Percentiles rank a stretch among this genome's conserved stretches.
Evolutionary conservation across 106 monocot genomes (phyloP).

Genomic region (Allium cepa): DNA sequence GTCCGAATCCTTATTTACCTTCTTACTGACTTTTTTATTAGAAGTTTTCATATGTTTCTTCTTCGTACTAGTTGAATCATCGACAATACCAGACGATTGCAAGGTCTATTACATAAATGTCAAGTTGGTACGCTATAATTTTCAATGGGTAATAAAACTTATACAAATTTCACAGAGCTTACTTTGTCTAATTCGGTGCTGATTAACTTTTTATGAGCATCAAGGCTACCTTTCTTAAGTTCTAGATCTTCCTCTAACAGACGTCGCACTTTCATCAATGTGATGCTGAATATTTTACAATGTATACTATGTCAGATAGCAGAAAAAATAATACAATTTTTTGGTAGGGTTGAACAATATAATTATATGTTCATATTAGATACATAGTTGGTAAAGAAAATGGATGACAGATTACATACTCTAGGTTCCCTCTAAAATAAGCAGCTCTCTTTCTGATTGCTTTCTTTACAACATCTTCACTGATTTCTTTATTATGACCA

Average conservation of each 20-base stretch:
- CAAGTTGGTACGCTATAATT: neutral
- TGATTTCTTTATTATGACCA: conserved; percentile 16
- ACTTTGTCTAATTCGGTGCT: conserved; percentile 62
- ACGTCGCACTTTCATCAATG: conserved; percentile 62
- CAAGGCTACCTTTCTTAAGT: conserved; percentile 57
- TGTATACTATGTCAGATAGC: conserved; percentile 5
- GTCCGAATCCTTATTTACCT: conserved; percentile 19
- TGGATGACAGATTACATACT: conserved; percentile 35
- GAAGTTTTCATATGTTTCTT: conserved; percentile 29
- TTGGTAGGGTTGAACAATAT: neutral
- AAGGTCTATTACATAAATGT: conserved; percentile 25
- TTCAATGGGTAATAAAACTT: neutral
- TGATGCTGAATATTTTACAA: conserved; percentile 46
- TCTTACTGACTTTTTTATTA: conserved; percentile 21
- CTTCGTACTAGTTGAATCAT: conserved; percentile 34
- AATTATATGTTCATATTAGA: too few species aligned
- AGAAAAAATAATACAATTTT: neutral
- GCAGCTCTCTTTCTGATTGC: conserved; percentile 58
- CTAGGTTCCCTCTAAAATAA: conserved; percentile 55
- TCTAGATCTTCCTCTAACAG: conserved; percentile 83
- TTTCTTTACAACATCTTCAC: conserved; percentile 62
- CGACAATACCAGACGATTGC: conserved; percentile 25
- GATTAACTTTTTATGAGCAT: conserved; percentile 72
- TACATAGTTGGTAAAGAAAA: too few species aligned
- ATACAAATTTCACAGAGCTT: neutral